A percentile compares a stretch with the other conserved stretches of the same genome.
These are phyloP conservation scores for Termitomyces sp. DNA, from an alignment of 768 basidiomycete genomes.

Conservation along the genomic window DNA sequence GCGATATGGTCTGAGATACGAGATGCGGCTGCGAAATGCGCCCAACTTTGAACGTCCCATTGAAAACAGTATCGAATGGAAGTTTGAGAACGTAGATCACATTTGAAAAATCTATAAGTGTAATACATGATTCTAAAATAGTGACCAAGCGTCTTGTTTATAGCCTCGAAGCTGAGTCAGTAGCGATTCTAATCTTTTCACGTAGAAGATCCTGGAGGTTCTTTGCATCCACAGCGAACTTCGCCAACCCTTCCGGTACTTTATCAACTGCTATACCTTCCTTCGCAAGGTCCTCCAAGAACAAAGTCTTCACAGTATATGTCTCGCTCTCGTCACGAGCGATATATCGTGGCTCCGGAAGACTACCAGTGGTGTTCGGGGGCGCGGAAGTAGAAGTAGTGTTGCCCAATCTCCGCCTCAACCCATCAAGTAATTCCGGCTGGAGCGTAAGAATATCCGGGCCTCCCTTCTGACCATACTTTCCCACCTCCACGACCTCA, in stretches of 20 bases:
- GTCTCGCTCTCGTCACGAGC: conserved; percentile 8
- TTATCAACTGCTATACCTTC: conserved; percentile 30
- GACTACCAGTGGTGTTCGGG: neutral
- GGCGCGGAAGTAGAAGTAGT: neutral
- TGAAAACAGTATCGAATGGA: no score
- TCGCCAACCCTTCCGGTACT: conserved; percentile 31
- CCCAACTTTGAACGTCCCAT: no score
- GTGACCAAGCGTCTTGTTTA: neutral
- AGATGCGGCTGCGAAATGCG: no score
- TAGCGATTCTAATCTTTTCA: conserved; percentile 5
- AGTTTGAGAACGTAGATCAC: no score
- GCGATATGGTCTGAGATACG: no score
- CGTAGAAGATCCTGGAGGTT: conserved; percentile 23
- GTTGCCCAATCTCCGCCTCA: conserved; percentile 15
- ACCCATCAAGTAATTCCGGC: conserved; percentile 26
- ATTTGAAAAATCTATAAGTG: no score
- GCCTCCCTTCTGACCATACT: conserved; percentile 21
- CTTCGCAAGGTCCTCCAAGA: conserved; percentile 18
- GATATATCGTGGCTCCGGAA: conserved; percentile 8
- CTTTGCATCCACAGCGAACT: conserved; percentile 30
- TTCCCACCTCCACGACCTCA: conserved; percentile 28
- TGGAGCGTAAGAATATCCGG: conserved; percentile 32
- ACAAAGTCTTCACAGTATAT: conserved; percentile 14
- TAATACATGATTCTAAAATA: neutral
- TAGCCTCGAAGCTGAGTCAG: neutral